phyloP scores from a whole-genome alignment of 305 asterid species.

The Fraxinus ornus region DNA sequence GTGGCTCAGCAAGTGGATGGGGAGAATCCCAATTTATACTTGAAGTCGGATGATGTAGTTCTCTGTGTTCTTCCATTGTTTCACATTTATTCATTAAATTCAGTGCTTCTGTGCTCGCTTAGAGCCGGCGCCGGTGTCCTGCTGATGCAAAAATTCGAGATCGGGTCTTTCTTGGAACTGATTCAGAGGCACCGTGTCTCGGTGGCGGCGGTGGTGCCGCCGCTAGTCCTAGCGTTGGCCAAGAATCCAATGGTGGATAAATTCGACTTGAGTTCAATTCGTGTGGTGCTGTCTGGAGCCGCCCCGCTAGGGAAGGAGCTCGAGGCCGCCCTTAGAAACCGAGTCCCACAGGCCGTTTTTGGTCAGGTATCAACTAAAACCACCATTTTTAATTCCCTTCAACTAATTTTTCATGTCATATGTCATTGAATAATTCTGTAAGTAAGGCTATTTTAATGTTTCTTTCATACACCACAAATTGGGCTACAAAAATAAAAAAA shows the following conservation, averaged over 20 bases:
- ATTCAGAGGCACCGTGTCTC: constrained; percentile 66
- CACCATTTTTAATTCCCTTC: not conserved
- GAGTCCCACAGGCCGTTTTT: constrained; percentile 72
- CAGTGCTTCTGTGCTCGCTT: constrained; percentile 60
- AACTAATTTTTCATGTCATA: constrained; percentile 9
- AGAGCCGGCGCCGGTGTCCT: constrained; percentile 67
- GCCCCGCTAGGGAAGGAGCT: constrained; percentile 89
- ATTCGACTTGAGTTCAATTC: constrained; percentile 65
- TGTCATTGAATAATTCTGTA: not conserved
- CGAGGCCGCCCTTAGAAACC: constrained; percentile 56
- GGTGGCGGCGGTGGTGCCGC: constrained; percentile 88
- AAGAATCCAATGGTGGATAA: constrained; percentile 68
- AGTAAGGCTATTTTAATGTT: not conserved
- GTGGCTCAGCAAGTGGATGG: constrained; percentile 84
- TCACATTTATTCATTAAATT: constrained; percentile 64
- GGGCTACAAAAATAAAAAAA: not conserved
- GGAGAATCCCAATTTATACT: constrained; percentile 61
- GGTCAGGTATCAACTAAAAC: constrained; percentile 53
- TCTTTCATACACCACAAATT: not conserved
- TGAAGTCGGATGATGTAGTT: constrained; percentile 57
- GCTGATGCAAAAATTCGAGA: constrained; percentile 72
- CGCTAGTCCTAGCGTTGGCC: constrained; percentile 73
- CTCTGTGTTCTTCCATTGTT: constrained; percentile 74
- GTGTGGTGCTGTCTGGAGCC: constrained; percentile 78
- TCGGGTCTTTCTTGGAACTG: constrained; percentile 54